Conservation (phyloP, 345 rosid genomes). For the Hibiscus tridactylites region DNA sequence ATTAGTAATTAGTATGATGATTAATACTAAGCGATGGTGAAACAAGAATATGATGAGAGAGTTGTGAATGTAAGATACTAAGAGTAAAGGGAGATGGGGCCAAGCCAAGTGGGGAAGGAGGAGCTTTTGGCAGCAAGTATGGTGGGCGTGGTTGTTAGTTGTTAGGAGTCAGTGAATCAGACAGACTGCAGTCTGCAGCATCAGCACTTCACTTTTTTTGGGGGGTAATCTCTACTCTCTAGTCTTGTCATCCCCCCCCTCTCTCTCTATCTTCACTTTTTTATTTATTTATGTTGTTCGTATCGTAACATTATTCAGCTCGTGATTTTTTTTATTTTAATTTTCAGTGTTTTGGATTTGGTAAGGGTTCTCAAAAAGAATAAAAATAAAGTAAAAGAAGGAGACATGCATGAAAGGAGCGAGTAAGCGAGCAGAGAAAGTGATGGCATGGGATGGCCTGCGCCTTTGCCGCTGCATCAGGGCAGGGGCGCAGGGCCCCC, state of each 20-base stretch:
- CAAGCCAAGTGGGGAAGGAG: neutral
- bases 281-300: neutral
- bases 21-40: neutral
- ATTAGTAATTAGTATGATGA: no score
- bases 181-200: neutral
- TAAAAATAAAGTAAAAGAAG: no score
- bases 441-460: constrained; percentile 15
- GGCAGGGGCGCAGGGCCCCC: neutral
- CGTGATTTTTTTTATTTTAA: neutral
- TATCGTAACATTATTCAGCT: neutral
- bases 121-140: neutral
- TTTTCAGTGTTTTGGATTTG: neutral
- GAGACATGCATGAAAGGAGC: no score
- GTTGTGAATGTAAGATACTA: neutral
- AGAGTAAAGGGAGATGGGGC: neutral
- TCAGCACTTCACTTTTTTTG: neutral
- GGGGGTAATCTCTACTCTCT: neutral
- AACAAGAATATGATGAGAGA: neutral
- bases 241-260: neutral
- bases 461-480: constrained; percentile 28
- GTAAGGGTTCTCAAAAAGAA: neutral
- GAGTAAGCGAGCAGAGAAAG: neutral
- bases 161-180: constrained; percentile 5
- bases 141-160: neutral
- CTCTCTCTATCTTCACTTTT: neutral